Percentiles rank a stretch among this genome's conserved stretches.
phyloP scores from a whole-genome alignment of 2,329 filamentous ascomycete species.

The Alternaria gaisen region DNA sequence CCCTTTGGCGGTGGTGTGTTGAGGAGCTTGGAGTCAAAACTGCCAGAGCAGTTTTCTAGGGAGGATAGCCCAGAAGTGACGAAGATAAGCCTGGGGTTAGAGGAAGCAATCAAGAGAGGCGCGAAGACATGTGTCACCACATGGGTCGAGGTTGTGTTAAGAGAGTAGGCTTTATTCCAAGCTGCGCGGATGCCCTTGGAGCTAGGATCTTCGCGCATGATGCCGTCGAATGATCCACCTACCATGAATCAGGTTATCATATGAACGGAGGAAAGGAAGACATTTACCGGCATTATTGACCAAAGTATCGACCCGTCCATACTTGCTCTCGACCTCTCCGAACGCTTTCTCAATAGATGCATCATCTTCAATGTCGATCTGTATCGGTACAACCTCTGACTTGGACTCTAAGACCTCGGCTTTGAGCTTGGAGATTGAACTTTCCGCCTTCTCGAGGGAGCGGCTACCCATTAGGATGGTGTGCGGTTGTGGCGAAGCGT shows the following conservation, averaged over 20 bases:
- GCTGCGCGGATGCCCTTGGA: constrained; percentile 47
- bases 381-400: constrained; percentile 58
- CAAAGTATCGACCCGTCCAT: constrained; percentile 61
- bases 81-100: constrained; percentile 50
- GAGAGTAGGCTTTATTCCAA: constrained; percentile 49
- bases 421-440: constrained; percentile 44
- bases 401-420: constrained; percentile 52
- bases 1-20: constrained; percentile 47
- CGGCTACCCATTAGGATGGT: constrained; percentile 67
- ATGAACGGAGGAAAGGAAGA: too few species aligned
- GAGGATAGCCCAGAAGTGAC: constrained; percentile 55
- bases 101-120: constrained; percentile 51
- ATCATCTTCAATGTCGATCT: constrained; percentile 65
- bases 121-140: constrained; percentile 49
- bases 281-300: constrained; percentile 65
- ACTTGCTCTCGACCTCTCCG: constrained; percentile 53
- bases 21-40: constrained; percentile 33
- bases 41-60: constrained; percentile 43
- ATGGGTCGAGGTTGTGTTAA: constrained; percentile 53
- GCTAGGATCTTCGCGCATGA: constrained; percentile 35
- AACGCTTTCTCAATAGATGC: constrained; percentile 60
- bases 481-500: constrained; percentile 56
- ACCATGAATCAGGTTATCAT: constrained; percentile 23
- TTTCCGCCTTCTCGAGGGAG: constrained; percentile 60
- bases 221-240: constrained; percentile 58